A percentile compares a stretch with the other conserved stretches of the same genome.
Conservation (phyloP, 495 filamentous ascomycete species). For the Penicillium roqueforti region DNA sequence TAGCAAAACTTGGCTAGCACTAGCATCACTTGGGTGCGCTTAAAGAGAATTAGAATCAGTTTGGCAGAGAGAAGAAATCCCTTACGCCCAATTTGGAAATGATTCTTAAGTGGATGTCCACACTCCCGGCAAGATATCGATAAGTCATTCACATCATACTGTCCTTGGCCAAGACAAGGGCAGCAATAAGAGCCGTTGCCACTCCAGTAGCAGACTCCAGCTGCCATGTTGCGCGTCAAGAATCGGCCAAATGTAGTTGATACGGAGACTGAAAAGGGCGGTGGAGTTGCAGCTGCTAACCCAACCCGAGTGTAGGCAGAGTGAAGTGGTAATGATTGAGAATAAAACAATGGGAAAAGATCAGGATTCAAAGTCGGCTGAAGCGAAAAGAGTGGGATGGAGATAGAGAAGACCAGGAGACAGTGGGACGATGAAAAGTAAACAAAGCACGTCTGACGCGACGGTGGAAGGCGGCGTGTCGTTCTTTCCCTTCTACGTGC, state of each 20-base stretch:
- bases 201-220: not conserved
- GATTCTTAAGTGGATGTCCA: not conserved
- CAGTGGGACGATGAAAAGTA: not conserved
- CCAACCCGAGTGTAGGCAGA: too few species aligned
- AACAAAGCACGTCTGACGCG: not conserved
- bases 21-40: not conserved
- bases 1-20: not conserved
- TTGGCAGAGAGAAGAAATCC: not conserved
- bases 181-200: not conserved
- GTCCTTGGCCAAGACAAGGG: not conserved
- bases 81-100: not conserved
- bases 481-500: not conserved
- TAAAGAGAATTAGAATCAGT: not conserved
- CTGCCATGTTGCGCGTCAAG: not conserved
- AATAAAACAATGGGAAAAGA: not conserved
- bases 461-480: not conserved
- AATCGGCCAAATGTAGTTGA: not conserved
- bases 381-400: not conserved
- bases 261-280: not conserved
- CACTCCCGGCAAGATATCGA: not conserved
- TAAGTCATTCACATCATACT: not conserved
- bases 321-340: too few species aligned
- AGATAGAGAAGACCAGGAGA: not conserved
- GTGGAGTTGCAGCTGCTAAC: not conserved
- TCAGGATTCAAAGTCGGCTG: not conserved